These are phyloP conservation scores for Hyphopichia buzzinii DNA, from an alignment of 1,139 yeast species.

Conservation along the genomic window DNA sequence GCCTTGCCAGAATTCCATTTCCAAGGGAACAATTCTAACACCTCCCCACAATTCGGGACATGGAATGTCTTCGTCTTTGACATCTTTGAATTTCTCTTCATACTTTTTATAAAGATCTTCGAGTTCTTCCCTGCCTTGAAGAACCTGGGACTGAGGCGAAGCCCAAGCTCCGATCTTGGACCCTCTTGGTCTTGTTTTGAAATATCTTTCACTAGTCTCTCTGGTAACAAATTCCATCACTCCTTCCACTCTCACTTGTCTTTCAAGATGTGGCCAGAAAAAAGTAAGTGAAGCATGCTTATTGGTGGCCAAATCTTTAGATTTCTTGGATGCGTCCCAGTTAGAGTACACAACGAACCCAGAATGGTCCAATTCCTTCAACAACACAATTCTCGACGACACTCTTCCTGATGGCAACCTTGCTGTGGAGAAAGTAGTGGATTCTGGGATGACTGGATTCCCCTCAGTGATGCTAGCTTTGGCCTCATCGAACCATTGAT, in stretches of 20 bases:
- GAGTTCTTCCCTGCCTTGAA: constrained; percentile 59
- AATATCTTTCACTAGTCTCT: constrained; percentile 76
- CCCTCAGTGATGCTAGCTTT: constrained; percentile 39
- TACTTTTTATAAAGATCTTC: constrained; percentile 49
- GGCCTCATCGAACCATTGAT: constrained; percentile 87
- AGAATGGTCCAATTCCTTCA: constrained; percentile 81
- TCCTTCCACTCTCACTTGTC: constrained; percentile 95
- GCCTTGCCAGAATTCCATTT: constrained; percentile 98
- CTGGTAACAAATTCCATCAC: constrained; percentile 67
- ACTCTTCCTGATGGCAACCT: constrained; percentile 84
- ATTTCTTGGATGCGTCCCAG: constrained; percentile 85
- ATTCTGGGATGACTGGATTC: constrained; percentile 62
- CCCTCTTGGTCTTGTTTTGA: constrained; percentile 85
- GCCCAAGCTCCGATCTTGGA: constrained; percentile 98
- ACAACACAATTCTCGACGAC: constrained; percentile 75
- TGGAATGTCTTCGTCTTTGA: constrained; percentile 61
- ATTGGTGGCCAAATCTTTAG: constrained; percentile 65
- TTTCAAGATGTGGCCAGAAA: constrained; percentile 87
- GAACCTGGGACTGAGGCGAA: constrained; percentile 74
- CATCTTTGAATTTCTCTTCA: constrained; percentile 58
- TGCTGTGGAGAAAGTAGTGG: constrained; percentile 81
- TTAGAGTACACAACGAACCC: constrained; percentile 92
- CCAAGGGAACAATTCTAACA: constrained; percentile 78
- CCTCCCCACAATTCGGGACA: constrained; percentile 98
- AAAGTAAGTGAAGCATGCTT: constrained; percentile 83